A percentile compares a stretch with the other conserved stretches of the same genome.
phyloP scores from a whole-genome alignment of 306 rosid genomes.

The Abrus pulchellus region DNA sequence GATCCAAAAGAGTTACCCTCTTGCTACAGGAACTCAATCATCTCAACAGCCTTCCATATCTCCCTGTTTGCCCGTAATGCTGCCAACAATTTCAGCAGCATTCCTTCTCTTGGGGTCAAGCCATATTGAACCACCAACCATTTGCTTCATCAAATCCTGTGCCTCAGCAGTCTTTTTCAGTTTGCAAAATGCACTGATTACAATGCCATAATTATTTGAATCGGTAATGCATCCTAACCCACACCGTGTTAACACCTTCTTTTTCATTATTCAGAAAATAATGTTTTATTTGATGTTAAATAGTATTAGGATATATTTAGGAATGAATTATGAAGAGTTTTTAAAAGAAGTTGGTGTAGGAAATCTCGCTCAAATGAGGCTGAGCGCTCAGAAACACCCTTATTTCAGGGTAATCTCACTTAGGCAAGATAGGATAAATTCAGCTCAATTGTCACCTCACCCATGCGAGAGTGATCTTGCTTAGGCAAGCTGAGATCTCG shows the following conservation, averaged over 20 bases:
- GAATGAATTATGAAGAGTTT: no score
- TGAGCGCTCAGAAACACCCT: no score
- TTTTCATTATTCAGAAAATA: no score
- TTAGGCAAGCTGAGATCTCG: no score
- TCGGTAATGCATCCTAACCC: slow-evolving; percentile 81
- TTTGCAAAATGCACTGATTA: slow-evolving; percentile 67
- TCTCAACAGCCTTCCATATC: slow-evolving; percentile 72
- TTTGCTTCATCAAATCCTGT: slow-evolving; percentile 62
- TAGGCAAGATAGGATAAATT: no score
- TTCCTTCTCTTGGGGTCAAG: slow-evolving; percentile 75
- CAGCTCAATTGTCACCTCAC: no score
- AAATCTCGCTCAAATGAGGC: no score
- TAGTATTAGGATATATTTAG: no score
- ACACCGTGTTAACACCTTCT: slow-evolving; percentile 33
- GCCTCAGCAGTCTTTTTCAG: slow-evolving; percentile 68
- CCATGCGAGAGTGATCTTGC: no score
- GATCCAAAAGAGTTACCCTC: slow-evolving; percentile 66
- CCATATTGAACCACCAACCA: slow-evolving; percentile 60
- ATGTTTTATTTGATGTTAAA: no score
- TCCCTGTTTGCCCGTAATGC: slow-evolving; percentile 77
- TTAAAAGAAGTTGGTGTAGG: no score
- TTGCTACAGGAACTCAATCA: slow-evolving; percentile 69
- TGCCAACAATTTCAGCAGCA: slow-evolving; percentile 59
- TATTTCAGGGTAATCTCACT: no score
- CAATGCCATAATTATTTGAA: slow-evolving; percentile 65